Evolutionary conservation across 2,329 filamentous ascomycete species (phyloP).

Genomic region (Cercospora brassicicola): DNA sequence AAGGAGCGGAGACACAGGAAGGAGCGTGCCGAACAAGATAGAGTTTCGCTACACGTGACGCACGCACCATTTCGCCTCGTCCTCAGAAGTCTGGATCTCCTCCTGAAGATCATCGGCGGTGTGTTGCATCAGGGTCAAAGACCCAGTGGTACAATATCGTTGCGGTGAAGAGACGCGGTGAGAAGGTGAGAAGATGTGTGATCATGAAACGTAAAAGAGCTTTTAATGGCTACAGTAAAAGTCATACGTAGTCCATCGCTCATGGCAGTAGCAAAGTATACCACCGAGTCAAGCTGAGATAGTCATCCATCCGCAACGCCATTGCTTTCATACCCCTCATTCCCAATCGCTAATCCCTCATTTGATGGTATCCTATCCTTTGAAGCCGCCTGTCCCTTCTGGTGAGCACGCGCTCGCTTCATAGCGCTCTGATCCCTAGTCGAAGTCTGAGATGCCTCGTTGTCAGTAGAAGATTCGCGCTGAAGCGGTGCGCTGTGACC

Average conservation of each 20-base stretch:
- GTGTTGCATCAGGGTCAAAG: background rate
- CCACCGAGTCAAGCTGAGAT: background rate
- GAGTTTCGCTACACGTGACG: background rate
- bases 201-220: constrained; percentile 1
- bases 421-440: background rate
- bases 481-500: constrained; percentile 42
- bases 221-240: constrained; percentile 8
- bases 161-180: background rate
- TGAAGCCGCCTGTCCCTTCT: constrained; percentile 12
- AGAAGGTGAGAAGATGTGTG: background rate
- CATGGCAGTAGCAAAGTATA: background rate
- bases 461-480: background rate
- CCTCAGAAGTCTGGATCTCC: background rate
- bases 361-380: background rate
- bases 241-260: background rate
- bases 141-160: background rate
- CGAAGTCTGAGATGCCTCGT: background rate
- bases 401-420: background rate
- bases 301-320: constrained; percentile 13
- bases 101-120: background rate
- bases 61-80: background rate
- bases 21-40: background rate
- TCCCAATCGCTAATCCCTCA: constrained; percentile 10
- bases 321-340: constrained; percentile 12
- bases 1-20: no score